Percentiles rank a stretch among this genome's conserved stretches.
Conservation (phyloP, 441 rosid species). For the Populus hybrid region DNA sequence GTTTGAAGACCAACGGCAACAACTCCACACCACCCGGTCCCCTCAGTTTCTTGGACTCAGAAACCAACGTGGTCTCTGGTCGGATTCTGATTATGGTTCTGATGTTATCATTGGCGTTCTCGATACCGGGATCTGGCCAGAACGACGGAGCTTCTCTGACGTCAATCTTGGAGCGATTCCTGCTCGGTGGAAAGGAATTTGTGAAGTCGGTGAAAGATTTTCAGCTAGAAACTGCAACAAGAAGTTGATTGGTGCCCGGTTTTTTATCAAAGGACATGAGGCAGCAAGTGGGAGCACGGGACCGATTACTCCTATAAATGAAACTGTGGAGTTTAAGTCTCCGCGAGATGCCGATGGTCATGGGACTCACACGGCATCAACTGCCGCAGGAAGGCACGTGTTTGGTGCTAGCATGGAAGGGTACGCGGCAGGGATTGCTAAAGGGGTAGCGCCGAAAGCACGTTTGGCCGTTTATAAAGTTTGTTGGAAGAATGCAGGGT, state of each 20-base stretch:
- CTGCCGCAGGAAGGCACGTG: slow-evolving; percentile 66
- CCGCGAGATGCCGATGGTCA: slow-evolving; percentile 90
- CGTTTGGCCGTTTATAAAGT: slow-evolving; percentile 68
- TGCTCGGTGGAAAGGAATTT: slow-evolving; percentile 59
- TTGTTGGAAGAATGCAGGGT: slow-evolving; percentile 74
- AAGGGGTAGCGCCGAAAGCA: slow-evolving; percentile 81
- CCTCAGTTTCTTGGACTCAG: slow-evolving; percentile 78
- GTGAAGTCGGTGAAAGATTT: slow-evolving; percentile 51
- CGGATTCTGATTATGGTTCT: slow-evolving; percentile 73
- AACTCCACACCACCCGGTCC: slow-evolving; percentile 77
- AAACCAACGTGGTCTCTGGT: slow-evolving; percentile 73
- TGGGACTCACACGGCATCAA: slow-evolving; percentile 85
- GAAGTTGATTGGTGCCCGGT: slow-evolving; percentile 70
- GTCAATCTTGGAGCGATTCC: slow-evolving; percentile 70
- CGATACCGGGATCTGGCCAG: slow-evolving; percentile 79
- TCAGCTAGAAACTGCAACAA: slow-evolving; percentile 42
- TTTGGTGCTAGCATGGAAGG: slow-evolving; percentile 70
- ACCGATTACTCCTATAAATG: slow-evolving; percentile 53
- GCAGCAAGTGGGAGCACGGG: slow-evolving; percentile 36
- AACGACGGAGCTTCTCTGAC: slow-evolving; percentile 68
- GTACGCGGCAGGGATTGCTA: slow-evolving; percentile 70
- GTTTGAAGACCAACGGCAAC: slow-evolving; percentile 55
- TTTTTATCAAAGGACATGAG: slow-evolving; percentile 70
- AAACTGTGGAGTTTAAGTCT: slow-evolving; percentile 66
- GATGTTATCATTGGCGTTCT: slow-evolving; percentile 68